Evolutionary conservation across 2,329 filamentous ascomycete genomes (phyloP).

Genomic region (Ustilaginoidea virens): DNA sequence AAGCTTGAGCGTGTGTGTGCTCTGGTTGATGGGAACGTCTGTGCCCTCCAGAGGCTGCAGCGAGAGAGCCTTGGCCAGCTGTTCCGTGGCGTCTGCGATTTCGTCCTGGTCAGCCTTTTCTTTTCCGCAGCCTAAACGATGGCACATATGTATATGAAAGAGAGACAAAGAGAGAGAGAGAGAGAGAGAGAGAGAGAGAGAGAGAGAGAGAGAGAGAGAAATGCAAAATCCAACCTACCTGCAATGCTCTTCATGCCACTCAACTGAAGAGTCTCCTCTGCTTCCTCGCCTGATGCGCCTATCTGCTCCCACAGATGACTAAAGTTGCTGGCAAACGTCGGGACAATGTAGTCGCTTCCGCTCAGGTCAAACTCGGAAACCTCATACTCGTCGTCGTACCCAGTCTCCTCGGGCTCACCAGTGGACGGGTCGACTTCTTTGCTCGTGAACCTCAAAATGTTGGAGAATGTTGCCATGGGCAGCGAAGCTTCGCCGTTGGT

Average conservation of each 20-base stretch:
- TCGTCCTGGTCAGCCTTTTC: slow-evolving; percentile 11
- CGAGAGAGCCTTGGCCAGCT: slow-evolving; percentile 72
- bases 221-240: slow-evolving; percentile 42
- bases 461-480: slow-evolving; percentile 70
- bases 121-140: too few species aligned
- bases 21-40: slow-evolving; percentile 75
- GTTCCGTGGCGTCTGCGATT: slow-evolving; percentile 69
- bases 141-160: too few species aligned
- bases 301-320: slow-evolving; percentile 92
- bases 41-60: slow-evolving; percentile 90
- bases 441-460: slow-evolving; percentile 89
- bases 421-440: slow-evolving; percentile 96
- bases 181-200: too few species aligned
- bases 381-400: slow-evolving; percentile 97
- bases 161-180: too few species aligned
- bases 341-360: slow-evolving; percentile 87
- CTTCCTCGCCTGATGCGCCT: slow-evolving; percentile 75
- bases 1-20: slow-evolving; percentile 86
- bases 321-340: slow-evolving; percentile 88
- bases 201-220: too few species aligned
- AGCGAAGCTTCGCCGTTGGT: slow-evolving; percentile 60
- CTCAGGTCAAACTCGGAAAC: slow-evolving; percentile 83
- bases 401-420: slow-evolving; percentile 77
- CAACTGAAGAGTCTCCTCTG: slow-evolving; percentile 80
- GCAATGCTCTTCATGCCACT: slow-evolving; percentile 81